Conservation (phyloP, 345 rosid genomes). For the Anacardium occidentale region DNA sequence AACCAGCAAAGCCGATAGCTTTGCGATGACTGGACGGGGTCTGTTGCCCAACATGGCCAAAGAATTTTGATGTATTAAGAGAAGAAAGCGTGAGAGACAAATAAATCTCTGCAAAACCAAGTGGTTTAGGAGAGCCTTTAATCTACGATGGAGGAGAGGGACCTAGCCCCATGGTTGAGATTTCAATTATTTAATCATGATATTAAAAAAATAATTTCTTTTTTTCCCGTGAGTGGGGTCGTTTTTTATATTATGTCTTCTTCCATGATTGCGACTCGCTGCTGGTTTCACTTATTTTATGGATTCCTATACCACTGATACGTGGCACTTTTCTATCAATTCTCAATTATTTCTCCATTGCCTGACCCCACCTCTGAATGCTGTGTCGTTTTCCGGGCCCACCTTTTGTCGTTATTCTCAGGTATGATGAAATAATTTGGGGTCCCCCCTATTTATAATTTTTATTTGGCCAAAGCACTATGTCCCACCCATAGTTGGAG, state of each 20-base stretch:
- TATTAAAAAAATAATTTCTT: no score
- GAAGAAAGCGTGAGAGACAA: neutral
- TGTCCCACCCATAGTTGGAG: no score
- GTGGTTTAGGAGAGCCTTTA: neutral
- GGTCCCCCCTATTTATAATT: no score
- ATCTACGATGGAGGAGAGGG: constrained; percentile 42
- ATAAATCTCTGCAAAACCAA: neutral
- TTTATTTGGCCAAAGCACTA: no score
- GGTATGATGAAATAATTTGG: no score
- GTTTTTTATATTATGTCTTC: constrained; percentile 11
- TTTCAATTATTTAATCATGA: no score
- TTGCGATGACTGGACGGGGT: constrained; percentile 70
- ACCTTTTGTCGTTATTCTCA: no score
- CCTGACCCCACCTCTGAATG: no score
- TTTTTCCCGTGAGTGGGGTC: constrained; percentile 17
- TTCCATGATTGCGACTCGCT: constrained; percentile 40
- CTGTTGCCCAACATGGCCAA: constrained; percentile 58
- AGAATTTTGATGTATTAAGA: neutral
- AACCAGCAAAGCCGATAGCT: constrained; percentile 59
- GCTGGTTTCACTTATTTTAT: neutral
- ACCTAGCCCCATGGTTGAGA: constrained; percentile 31
- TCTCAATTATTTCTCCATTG: no score
- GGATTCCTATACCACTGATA: constrained; percentile 24
- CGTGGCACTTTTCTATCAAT: no score
- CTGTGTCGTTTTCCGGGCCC: no score